Percentiles rank a stretch among this genome's conserved stretches.
Conservation (phyloP, 2,329 filamentous ascomycete genomes). For the Aaosphaeria pasadenensis region DNA sequence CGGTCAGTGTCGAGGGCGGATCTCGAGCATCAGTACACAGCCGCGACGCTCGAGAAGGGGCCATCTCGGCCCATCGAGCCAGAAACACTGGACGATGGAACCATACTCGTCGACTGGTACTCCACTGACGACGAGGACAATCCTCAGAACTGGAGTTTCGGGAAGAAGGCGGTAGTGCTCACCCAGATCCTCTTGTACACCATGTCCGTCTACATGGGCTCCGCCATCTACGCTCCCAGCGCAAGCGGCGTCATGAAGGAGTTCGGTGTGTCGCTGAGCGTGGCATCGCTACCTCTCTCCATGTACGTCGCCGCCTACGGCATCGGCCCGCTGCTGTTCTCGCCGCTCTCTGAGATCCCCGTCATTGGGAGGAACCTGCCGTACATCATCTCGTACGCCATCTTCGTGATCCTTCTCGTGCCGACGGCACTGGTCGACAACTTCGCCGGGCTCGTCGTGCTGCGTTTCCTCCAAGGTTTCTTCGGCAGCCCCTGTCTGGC, state of each 20-base stretch:
- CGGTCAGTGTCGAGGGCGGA: conserved; percentile 37
- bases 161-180: conserved; percentile 35
- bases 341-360: conserved; percentile 65
- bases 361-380: conserved; percentile 64
- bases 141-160: conserved; percentile 39
- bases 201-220: conserved; percentile 56
- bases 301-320: conserved; percentile 63
- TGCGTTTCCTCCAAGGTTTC: conserved; percentile 41
- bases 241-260: conserved; percentile 47
- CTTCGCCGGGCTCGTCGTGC: conserved; percentile 61
- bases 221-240: conserved; percentile 50
- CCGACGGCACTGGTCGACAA: conserved; percentile 62
- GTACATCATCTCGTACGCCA: conserved; percentile 64
- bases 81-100: conserved; percentile 34
- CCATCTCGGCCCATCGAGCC: conserved; percentile 35
- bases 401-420: conserved; percentile 66
- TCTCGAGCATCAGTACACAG: conserved; percentile 39
- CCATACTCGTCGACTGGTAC: conserved; percentile 45
- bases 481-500: conserved; percentile 38
- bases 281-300: conserved; percentile 57
- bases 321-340: conserved; percentile 63
- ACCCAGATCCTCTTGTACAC: conserved; percentile 56
- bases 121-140: conserved; percentile 39
- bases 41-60: conserved; percentile 32
- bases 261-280: conserved; percentile 53